These are phyloP conservation scores for Bisporella sp. DNA, from an alignment of 2,329 filamentous ascomycete genomes.

Conservation along the genomic window DNA sequence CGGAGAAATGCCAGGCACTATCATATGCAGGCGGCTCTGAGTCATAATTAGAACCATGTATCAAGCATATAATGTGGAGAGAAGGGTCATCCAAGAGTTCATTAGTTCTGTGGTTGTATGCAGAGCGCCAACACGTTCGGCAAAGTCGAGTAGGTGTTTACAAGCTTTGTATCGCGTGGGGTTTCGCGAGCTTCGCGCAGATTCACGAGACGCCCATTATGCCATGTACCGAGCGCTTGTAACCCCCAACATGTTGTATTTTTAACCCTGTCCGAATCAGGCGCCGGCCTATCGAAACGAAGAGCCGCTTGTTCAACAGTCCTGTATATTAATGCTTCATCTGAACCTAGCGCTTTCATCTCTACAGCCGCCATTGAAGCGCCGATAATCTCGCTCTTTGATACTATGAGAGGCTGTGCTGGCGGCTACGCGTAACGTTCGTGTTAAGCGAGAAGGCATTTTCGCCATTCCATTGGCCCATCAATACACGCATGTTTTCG, in stretches of 20 bases:
- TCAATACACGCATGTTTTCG: constrained; percentile 12
- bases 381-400: constrained; percentile 2
- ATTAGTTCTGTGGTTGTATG: constrained; percentile 7
- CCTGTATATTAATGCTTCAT: constrained; percentile 1
- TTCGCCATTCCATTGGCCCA: constrained; percentile 14
- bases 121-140: constrained; percentile 8
- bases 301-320: constrained; percentile 12
- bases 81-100: constrained; percentile 1
- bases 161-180: constrained; percentile 2
- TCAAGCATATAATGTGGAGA: constrained; percentile 5
- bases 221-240: not conserved
- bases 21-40: constrained; percentile 24
- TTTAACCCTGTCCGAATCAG: constrained; percentile 2
- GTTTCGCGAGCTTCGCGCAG: constrained; percentile 6
- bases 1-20: constrained; percentile 8
- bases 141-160: not conserved
- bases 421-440: constrained; percentile 24
- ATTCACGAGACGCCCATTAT: constrained; percentile 17
- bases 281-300: constrained; percentile 18
- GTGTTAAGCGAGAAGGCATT: constrained; percentile 16
- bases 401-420: constrained; percentile 2
- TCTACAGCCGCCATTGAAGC: constrained; percentile 23
- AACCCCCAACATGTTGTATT: constrained; percentile 7
- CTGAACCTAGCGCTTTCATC: constrained; percentile 15
- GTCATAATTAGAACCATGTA: constrained; percentile 23